Percentiles rank a stretch among this genome's conserved stretches.
Evolutionary conservation across 208 protist genomes (phyloP).

Genomic region (Leishmania aethiopica): DNA sequence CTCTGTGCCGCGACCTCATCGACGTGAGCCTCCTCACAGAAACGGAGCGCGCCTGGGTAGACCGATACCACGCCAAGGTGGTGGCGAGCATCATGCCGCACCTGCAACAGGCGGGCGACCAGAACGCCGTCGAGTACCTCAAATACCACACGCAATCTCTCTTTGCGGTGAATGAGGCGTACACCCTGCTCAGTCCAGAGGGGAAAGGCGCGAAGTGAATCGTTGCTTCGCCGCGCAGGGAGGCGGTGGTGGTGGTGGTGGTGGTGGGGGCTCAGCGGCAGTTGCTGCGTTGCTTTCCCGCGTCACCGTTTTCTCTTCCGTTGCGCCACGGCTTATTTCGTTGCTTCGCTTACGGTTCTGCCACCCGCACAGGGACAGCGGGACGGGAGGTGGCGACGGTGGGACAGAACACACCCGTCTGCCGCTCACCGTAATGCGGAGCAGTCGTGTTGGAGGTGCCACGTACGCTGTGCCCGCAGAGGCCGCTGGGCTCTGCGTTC

Average conservation of each 20-base stretch:
- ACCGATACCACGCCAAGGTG: conserved; percentile 80
- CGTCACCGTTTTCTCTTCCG: not conserved
- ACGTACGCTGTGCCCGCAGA: not conserved
- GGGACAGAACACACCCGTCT: not conserved
- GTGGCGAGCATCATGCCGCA: conserved; percentile 41
- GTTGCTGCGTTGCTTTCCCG: not conserved
- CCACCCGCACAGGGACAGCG: not conserved
- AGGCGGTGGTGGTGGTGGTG: no score
- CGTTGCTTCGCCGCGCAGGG: not conserved
- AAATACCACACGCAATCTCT: conserved; percentile 67
- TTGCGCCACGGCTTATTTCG: not conserved
- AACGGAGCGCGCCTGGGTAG: conserved; percentile 70
- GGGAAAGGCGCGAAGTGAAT: not conserved
- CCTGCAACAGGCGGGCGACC: conserved; percentile 53
- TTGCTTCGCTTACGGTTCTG: not conserved
- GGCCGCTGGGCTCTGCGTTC: not conserved
- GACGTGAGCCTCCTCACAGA: conserved; percentile 71
- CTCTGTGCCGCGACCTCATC: conserved; percentile 92
- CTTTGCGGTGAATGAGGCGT: conserved; percentile 10
- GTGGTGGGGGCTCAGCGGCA: not conserved
- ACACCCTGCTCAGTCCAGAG: not conserved
- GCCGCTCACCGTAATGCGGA: not conserved
- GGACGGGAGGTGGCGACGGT: not conserved
- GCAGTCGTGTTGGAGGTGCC: not conserved
- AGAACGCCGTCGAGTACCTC: conserved; percentile 64